phyloP scores from a whole-genome alignment of 805 yeast genomes.

The Candida odintsovae region DNA sequence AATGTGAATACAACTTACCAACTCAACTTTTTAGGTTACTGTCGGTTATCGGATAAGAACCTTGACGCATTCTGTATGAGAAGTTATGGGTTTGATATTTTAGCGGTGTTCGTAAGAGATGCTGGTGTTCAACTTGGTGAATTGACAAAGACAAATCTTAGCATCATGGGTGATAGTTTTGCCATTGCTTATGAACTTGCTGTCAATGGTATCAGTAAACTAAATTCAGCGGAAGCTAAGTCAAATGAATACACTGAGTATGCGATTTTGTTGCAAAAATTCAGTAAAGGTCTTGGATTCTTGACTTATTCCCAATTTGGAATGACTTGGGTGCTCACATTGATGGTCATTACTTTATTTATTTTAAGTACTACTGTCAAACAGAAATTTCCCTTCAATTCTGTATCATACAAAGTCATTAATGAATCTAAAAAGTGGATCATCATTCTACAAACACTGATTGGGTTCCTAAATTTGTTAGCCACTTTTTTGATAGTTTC shows the following conservation, averaged over 20 bases:
- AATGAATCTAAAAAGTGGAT: conserved; percentile 5
- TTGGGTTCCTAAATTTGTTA: conserved; percentile 12
- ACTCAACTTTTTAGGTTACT: conserved; percentile 44
- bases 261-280: conserved; percentile 22
- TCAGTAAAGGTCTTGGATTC: conserved; percentile 22
- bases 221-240: conserved; percentile 15
- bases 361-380: neutral
- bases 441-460: conserved; percentile 6
- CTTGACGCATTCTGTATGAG: conserved; percentile 26
- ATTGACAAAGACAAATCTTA: conserved; percentile 35
- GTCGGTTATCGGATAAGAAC: conserved; percentile 30
- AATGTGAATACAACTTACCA: conserved; percentile 35
- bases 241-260: conserved; percentile 17
- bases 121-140: conserved; percentile 41
- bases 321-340: conserved; percentile 2
- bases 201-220: conserved; percentile 23
- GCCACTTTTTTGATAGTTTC: conserved; percentile 17
- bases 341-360: conserved; percentile 1
- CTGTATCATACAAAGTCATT: neutral
- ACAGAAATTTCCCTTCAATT: neutral
- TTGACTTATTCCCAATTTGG: conserved; percentile 10
- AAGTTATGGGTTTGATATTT: conserved; percentile 41
- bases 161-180: conserved; percentile 34
- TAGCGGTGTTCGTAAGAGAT: conserved; percentile 43
- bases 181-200: conserved; percentile 34